phyloP scores from a whole-genome alignment of 1,284 basidiomycete genomes.

The Takashimella koratensis region DNA sequence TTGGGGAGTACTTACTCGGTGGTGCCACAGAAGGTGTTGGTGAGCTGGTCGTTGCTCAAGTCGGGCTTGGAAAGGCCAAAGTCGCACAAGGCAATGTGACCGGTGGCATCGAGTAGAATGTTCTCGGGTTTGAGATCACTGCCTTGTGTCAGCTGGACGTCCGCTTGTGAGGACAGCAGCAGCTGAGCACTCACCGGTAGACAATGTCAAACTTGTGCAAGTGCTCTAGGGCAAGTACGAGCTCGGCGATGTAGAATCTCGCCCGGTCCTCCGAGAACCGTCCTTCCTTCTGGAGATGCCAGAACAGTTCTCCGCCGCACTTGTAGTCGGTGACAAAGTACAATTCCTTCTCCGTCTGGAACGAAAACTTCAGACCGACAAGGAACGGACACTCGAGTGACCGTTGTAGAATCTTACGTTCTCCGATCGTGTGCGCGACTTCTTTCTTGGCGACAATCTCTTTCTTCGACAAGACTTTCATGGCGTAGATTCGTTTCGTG shows the following conservation, averaged over 20 bases:
- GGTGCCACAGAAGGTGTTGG: slow-evolving; percentile 96
- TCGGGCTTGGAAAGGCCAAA: slow-evolving; percentile 97
- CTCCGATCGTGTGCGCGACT: slow-evolving; percentile 98
- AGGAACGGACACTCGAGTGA: slow-evolving; percentile 95
- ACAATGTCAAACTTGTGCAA: slow-evolving; percentile 96
- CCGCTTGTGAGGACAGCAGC: background rate
- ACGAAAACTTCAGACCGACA: slow-evolving; percentile 96
- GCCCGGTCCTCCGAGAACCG: slow-evolving; percentile 89
- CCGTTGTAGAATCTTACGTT: slow-evolving; percentile 96
- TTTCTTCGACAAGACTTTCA: slow-evolving; percentile 98
- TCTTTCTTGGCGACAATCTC: slow-evolving; percentile 99
- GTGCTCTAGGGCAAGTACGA: slow-evolving; percentile 90
- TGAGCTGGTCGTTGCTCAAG: slow-evolving; percentile 86
- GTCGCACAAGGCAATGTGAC: slow-evolving; percentile 93
- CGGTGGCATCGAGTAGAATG: slow-evolving; percentile 92
- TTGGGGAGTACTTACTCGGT: slow-evolving; percentile 69
- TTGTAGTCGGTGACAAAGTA: slow-evolving; percentile 99
- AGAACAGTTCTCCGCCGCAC: slow-evolving; percentile 96
- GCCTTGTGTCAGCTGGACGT: slow-evolving; percentile 6
- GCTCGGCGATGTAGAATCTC: slow-evolving; percentile 91
- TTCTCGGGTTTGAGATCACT: slow-evolving; percentile 96
- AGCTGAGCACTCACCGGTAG: slow-evolving; percentile 63
- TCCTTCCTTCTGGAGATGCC: slow-evolving; percentile 94
- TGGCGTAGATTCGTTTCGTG: slow-evolving; percentile 98
- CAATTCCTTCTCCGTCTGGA: slow-evolving; percentile 93